Percentiles rank a stretch among this genome's conserved stretches.
Evolutionary conservation across 768 basidiomycete species (phyloP).

Genomic region (Amanita muscaria): DNA sequence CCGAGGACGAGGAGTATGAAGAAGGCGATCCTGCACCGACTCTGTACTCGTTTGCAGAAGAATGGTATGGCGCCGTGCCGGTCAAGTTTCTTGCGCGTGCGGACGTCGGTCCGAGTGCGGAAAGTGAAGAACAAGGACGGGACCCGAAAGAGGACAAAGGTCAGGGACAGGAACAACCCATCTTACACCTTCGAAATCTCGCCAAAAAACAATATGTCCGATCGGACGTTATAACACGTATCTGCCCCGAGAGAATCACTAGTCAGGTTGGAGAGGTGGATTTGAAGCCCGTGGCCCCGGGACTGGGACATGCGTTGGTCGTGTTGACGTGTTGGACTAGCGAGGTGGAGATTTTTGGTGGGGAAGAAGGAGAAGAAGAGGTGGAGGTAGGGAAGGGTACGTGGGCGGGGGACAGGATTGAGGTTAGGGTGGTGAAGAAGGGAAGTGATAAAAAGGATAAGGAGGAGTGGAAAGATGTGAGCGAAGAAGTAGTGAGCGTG

Average conservation of each 20-base stretch:
- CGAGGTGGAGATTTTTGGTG: background rate
- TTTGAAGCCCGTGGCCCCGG: background rate
- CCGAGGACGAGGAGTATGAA: slow-evolving; percentile 1
- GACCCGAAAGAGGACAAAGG: background rate
- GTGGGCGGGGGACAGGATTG: slow-evolving; percentile 9
- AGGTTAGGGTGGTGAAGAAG: background rate
- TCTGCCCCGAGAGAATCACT: background rate
- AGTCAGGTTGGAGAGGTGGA: background rate
- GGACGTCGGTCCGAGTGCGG: background rate
- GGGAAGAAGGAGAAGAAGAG: background rate
- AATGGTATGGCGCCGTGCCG: slow-evolving; percentile 4
- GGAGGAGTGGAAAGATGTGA: slow-evolving; percentile 6
- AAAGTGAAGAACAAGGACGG: background rate
- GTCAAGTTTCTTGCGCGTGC: background rate
- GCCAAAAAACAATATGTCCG: slow-evolving; percentile 5
- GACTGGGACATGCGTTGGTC: slow-evolving; percentile 1
- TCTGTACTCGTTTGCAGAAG: slow-evolving; percentile 4
- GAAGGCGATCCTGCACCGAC: slow-evolving; percentile 7
- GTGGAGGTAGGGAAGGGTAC: background rate
- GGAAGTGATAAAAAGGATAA: background rate
- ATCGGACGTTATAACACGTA: background rate
- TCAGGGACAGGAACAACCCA: background rate
- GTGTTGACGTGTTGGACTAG: slow-evolving; percentile 6
- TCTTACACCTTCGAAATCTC: slow-evolving; percentile 4
- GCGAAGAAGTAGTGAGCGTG: slow-evolving; percentile 1